phyloP scores from a whole-genome alignment of 129 eudicot species.

The Tagetes erecta region DNA sequence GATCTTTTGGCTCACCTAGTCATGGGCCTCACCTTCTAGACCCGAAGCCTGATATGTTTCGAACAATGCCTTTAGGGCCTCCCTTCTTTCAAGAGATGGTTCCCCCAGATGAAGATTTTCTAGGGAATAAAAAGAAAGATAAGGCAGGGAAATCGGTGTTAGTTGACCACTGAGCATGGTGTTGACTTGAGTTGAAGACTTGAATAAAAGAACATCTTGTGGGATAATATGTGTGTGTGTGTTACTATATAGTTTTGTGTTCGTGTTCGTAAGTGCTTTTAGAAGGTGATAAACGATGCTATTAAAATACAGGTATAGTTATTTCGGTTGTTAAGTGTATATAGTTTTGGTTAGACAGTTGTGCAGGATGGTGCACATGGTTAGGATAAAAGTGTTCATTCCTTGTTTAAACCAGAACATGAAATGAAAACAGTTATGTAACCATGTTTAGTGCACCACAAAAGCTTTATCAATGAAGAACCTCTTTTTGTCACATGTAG shows the following conservation, averaged over 20 bases:
- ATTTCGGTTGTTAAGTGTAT: constrained; percentile 22
- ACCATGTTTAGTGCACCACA: constrained; percentile 24
- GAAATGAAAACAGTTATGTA: constrained; percentile 19
- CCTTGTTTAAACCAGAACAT: constrained; percentile 10
- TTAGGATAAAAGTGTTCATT: neutral
- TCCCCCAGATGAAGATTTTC: constrained; percentile 41
- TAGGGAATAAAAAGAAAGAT: constrained; percentile 43
- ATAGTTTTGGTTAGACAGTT: neutral
- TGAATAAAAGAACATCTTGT: neutral
- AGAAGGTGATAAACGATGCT: constrained; percentile 39
- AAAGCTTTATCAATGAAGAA: constrained; percentile 19
- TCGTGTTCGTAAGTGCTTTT: constrained; percentile 9
- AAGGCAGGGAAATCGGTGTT: constrained; percentile 39
- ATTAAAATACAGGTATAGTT: constrained; percentile 24
- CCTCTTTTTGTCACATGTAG: neutral
- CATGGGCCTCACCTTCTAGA: constrained; percentile 27
- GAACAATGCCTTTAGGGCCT: constrained; percentile 41
- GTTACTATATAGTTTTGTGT: constrained; percentile 2
- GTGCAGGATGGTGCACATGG: too few species aligned
- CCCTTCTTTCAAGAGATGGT: constrained; percentile 42
- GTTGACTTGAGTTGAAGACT: constrained; percentile 11
- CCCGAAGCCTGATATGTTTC: constrained; percentile 47
- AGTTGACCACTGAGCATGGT: constrained; percentile 41
- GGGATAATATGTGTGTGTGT: constrained; percentile 24
- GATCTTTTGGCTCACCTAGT: constrained; percentile 28